These are phyloP conservation scores for Cordyceps farinosa DNA, from an alignment of 2,329 filamentous ascomycete genomes.

Conservation along the genomic window DNA sequence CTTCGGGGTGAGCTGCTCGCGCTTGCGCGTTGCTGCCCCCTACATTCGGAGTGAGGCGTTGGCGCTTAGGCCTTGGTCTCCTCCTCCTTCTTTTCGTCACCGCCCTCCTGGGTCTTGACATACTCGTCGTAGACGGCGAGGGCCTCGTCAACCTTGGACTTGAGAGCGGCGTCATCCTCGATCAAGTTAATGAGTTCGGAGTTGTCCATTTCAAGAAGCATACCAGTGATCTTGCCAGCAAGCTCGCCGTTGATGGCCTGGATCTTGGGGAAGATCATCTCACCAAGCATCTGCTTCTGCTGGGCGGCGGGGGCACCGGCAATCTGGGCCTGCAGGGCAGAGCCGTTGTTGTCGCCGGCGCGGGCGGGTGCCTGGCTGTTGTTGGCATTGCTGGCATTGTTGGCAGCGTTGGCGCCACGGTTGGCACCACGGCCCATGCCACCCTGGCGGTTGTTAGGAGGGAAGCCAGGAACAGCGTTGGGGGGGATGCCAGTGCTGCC, in stretches of 20 bases:
- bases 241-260: constrained; percentile 89
- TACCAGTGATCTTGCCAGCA: constrained; percentile 98
- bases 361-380: constrained; percentile 24
- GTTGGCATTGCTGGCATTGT: constrained; percentile 44
- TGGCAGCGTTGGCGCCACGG: constrained; percentile 44
- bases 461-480: constrained; percentile 54
- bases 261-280: constrained; percentile 98
- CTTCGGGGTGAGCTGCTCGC: constrained; percentile 14
- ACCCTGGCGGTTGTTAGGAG: constrained; percentile 53
- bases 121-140: constrained; percentile 98
- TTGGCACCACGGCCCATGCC: constrained; percentile 45
- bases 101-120: constrained; percentile 63
- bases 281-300: constrained; percentile 98
- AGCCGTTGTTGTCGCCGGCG: constrained; percentile 41
- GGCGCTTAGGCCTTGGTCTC: constrained; percentile 38
- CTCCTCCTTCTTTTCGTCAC: constrained; percentile 50
- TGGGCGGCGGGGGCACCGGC: constrained; percentile 59
- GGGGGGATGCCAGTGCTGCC: constrained; percentile 54
- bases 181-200: constrained; percentile 88
- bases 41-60: constrained; percentile 12
- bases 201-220: constrained; percentile 99
- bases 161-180: constrained; percentile 82
- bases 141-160: constrained; percentile 95
- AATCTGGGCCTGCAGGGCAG: constrained; percentile 54
- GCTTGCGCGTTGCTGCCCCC: constrained; percentile 39